A percentile compares a stretch with the other conserved stretches of the same genome.
phyloP scores from a whole-genome alignment of 1,284 basidiomycete genomes.

The Phlebopus sp. region DNA sequence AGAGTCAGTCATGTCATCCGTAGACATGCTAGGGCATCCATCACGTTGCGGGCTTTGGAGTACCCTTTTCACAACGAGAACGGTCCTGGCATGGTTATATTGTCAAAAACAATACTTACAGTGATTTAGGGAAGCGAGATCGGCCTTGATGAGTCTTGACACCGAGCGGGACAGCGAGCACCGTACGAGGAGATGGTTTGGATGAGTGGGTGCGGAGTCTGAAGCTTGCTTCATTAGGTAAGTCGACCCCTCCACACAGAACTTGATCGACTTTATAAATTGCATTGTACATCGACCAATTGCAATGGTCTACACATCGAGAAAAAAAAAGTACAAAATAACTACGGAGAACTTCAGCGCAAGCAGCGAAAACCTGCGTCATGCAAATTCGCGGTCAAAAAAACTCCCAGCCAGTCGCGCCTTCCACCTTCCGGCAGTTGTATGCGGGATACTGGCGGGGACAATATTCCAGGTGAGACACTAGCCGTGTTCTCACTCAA shows the following conservation, averaged over 20 bases:
- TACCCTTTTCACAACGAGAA: neutral
- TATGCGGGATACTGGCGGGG: too few relatives aligned
- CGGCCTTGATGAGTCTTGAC: slow-evolving; percentile 23
- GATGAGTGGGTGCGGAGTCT: slow-evolving; percentile 20
- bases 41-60: slow-evolving; percentile 1
- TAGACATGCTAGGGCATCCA: slow-evolving; percentile 19
- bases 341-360: too few relatives aligned
- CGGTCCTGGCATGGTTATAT: neutral
- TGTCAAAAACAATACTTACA: slow-evolving; percentile 18
- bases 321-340: too few relatives aligned
- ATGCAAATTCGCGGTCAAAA: too few relatives aligned
- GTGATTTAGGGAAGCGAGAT: slow-evolving; percentile 7
- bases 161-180: slow-evolving; percentile 26
- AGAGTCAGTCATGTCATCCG: slow-evolving; percentile 23
- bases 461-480: neutral
- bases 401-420: neutral
- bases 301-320: neutral
- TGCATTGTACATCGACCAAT: too few relatives aligned
- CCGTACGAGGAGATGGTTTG: slow-evolving; percentile 3
- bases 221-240: slow-evolving; percentile 15
- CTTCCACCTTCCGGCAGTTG: neutral
- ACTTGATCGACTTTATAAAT: too few relatives aligned
- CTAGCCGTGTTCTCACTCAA: neutral
- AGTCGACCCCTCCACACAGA: slow-evolving; percentile 10
- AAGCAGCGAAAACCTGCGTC: too few relatives aligned